Evolutionary conservation across 2,329 filamentous ascomycete species (phyloP), one percentile per base, ranked within the genome.

Genomic region (Fusarium fracticaudum): DNA sequence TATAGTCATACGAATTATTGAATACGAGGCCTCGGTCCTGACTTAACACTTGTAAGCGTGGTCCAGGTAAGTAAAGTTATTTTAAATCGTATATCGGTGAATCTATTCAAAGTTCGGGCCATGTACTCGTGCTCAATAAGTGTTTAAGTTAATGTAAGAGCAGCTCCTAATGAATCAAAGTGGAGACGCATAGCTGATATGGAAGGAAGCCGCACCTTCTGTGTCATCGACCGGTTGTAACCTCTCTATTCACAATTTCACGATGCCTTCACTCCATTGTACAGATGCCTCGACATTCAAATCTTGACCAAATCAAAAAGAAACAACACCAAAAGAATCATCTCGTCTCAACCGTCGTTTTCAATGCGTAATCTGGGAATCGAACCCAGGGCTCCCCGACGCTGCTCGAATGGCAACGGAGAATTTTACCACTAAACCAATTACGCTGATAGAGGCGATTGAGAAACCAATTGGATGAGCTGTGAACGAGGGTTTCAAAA

Each of bases 381-480:
- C 59, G 59, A 35, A 61, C 59, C 59, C 59, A 2, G 59, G 59
- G 59, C 59, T 61, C 38, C 59, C 59, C 48, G 59, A 61, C 37
- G 48, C 50, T 61, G 40, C 59, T 61, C 38, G 48, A 44, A 61
- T 62, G 62, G 62, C 62, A 65, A 65, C 58, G 45, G 58, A 65
- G 58, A 65, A 65, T 65, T 63, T 65, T 64, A 65, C 58, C 58
- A 65, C 58, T 65, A 65, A 63, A 65, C 63, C 47, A 65, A 64
- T 65, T 65, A 65, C 58, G 63, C 63, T 63, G 45, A 29, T 26
- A 35, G 40, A 51, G 20, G 26, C 15, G 6, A n/a, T 60, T 53
- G 44, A 38, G 24, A 11, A 53, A 20, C 37, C 35, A 24, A n/a
- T 48, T 47, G 18, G 55, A 50, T 48, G 57, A 33, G 35, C 20